phyloP scores from a whole-genome alignment of 306 rosid genomes.

The Malus asiatica region DNA sequence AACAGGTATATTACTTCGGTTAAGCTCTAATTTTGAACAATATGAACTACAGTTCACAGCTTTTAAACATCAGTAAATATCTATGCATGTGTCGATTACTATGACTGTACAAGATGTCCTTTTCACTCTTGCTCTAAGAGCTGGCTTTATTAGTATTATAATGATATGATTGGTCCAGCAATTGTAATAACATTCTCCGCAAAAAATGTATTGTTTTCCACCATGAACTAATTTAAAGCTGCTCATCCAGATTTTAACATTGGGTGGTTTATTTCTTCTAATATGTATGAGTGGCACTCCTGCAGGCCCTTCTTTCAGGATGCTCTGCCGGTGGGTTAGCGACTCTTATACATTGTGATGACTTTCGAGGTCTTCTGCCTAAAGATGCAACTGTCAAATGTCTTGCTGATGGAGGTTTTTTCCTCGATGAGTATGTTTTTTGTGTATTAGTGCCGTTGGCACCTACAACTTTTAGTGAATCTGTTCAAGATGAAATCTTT shows the following conservation, averaged over 20 bases:
- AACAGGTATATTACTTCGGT: slow-evolving; percentile 40
- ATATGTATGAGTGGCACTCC: slow-evolving; percentile 2
- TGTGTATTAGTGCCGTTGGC: slow-evolving; percentile 7
- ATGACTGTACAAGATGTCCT: neutral
- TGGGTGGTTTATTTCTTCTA: neutral
- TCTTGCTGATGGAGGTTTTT: slow-evolving; percentile 95
- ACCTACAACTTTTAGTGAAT: slow-evolving; percentile 2
- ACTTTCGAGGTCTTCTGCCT: slow-evolving; percentile 50
- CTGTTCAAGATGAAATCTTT: neutral
- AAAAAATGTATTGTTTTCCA: neutral
- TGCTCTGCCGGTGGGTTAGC: slow-evolving; percentile 99
- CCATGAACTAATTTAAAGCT: neutral
- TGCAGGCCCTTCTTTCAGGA: slow-evolving; percentile 93
- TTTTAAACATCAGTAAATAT: neutral
- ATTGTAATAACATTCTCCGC: neutral
- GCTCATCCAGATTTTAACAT: neutral
- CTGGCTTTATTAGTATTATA: neutral
- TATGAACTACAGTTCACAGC: neutral
- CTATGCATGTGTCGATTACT: neutral
- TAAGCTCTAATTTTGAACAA: neutral
- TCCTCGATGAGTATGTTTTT: slow-evolving; percentile 89
- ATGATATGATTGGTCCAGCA: neutral
- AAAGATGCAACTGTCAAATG: slow-evolving; percentile 64
- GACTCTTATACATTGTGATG: slow-evolving; percentile 86
- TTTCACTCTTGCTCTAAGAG: neutral